Base-by-base conservation (phyloP, 176 grass and related monocot species). In the Avena sativa region DNA sequence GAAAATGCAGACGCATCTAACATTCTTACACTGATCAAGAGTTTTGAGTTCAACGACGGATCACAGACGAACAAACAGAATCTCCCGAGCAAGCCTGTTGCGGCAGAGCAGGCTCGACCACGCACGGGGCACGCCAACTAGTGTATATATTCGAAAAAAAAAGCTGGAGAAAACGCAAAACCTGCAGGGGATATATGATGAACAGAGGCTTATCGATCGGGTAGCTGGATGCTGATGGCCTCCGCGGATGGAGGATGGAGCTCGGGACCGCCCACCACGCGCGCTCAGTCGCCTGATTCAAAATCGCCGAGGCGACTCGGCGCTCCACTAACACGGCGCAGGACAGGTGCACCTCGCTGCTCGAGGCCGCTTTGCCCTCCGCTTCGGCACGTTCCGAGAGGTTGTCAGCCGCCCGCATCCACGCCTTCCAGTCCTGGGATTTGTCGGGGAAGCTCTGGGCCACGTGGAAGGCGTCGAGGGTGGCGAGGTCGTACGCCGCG, bases 281-380 rank as follows among this genome's bases (percentile, higher is more conserved):
- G 23, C 25, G 25, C 25, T 66, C 63, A 7, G 64, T 6, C 13
- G 62, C 63, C 38, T 5, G n/a, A 7, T 36, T 36, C 13, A 15
- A 17, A 9, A 68, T 36, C 30, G 3, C 0, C 32, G 1, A 9
- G 34, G 2, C 32, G 66, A 0, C 34, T 43, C 6, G 32, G 0
- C 0, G 66, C 32, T 40, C 13, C 6, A 0, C 1, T 16, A 0
- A 3, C 4, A 40, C 32, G 32, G 32, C 32, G 32, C 0, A 0
- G 66, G 3, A 4, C 66, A 70, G 38, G 32, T 8, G 0, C 15
- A 0, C 0, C 8, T 1, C 0, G 66, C 0, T 70, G 8, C 0
- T 1, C 32, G 8, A 1, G 28, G 14, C 16, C 8, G 1, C 16
- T 2, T 0, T 0, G 32, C 1, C 15, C 32, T 40, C 32, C 32